These are phyloP conservation scores for Kwoniella sp. DNA, from an alignment of 768 basidiomycete species.

Conservation along the genomic window DNA sequence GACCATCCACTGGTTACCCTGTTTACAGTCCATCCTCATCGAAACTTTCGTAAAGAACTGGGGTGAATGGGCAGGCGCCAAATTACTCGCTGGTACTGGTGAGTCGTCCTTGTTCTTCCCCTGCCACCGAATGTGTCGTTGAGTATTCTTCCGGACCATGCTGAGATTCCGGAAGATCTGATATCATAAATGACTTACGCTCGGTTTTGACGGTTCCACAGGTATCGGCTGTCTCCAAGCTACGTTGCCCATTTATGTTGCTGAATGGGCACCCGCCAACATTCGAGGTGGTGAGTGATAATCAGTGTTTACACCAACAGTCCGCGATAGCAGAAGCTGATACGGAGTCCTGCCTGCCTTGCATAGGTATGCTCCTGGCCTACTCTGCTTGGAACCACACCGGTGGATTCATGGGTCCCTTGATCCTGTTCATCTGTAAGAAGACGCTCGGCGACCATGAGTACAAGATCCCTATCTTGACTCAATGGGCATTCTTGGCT, in stretches of 20 bases:
- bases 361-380: constrained; percentile 17
- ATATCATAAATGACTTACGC: too few species aligned
- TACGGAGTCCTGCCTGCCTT: too few species aligned
- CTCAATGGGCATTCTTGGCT: constrained; percentile 31
- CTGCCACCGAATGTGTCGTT: too few species aligned
- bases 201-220: background rate
- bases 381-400: constrained; percentile 30
- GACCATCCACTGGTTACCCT: too few species aligned
- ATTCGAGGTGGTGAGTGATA: constrained; percentile 29
- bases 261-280: constrained; percentile 30
- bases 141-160: too few species aligned
- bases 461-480: constrained; percentile 26
- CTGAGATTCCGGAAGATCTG: too few species aligned
- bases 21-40: constrained; percentile 23
- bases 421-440: constrained; percentile 22
- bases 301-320: too few species aligned
- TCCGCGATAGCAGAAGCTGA: too few species aligned
- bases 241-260: constrained; percentile 25
- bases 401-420: constrained; percentile 27
- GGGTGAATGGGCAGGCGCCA: constrained; percentile 24
- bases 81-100: constrained; percentile 25
- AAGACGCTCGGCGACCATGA: constrained; percentile 19
- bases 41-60: constrained; percentile 23
- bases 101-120: background rate
- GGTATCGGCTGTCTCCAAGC: constrained; percentile 26